These are phyloP conservation scores for Cercophora scortea DNA, from an alignment of 495 filamentous ascomycete species.

Conservation along the genomic window DNA sequence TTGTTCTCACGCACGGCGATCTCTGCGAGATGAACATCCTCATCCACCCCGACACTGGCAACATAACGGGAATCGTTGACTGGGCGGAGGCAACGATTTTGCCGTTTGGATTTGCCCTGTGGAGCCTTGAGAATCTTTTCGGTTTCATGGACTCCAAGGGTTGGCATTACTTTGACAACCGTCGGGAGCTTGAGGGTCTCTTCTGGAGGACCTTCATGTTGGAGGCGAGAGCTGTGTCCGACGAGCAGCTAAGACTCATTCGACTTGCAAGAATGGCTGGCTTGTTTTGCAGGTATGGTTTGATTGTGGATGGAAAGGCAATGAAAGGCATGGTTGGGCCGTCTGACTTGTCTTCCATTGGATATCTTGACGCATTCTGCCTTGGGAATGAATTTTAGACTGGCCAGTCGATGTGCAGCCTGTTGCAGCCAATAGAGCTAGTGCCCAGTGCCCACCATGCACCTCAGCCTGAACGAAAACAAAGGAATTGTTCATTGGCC, in stretches of 20 bases:
- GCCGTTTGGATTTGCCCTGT: constrained; percentile 40
- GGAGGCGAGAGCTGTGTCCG: neutral
- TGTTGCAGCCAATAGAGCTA: no score
- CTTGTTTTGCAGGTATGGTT: neutral
- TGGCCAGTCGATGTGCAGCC: no score
- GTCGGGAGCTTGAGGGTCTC: neutral
- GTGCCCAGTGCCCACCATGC: no score
- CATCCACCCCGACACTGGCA: constrained; percentile 27
- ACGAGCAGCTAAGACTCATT: neutral
- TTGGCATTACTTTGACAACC: constrained; percentile 6
- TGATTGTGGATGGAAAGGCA: no score
- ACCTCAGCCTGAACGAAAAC: no score
- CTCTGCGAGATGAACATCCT: constrained; percentile 39
- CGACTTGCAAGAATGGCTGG: neutral
- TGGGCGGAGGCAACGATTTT: constrained; percentile 37
- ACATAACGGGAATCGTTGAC: constrained; percentile 39
- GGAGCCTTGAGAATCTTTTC: constrained; percentile 31
- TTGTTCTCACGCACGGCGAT: constrained; percentile 37
- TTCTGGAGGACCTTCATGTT: constrained; percentile 4
- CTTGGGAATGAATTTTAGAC: no score
- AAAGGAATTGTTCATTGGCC: no score
- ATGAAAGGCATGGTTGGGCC: no score
- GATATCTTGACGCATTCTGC: no score
- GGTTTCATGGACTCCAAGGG: constrained; percentile 13
- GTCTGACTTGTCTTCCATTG: no score